Conservation (phyloP, 208 protist genomes). For the Acanthamoeba sp. region DNA sequence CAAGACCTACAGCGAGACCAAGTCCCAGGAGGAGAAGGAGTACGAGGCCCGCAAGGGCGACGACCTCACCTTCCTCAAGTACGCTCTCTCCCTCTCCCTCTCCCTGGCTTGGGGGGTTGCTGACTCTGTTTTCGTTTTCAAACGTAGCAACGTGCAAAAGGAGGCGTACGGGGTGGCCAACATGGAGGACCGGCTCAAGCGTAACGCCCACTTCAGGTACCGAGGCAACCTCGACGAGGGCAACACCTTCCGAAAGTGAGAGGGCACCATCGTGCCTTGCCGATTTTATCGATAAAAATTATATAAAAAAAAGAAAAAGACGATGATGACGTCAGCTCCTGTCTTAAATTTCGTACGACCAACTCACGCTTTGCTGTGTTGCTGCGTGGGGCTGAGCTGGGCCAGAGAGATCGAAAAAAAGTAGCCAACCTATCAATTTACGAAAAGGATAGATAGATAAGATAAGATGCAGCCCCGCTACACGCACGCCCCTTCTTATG, state of each 20-base stretch:
- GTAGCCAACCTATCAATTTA: not conserved
- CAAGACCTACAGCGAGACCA: conserved; percentile 7
- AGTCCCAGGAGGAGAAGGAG: conserved; percentile 1
- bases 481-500: conserved; percentile 17
- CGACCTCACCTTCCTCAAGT: conserved; percentile 35
- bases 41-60: conserved; percentile 21
- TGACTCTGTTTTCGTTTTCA: not conserved
- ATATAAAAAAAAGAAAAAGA: not conserved
- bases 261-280: not conserved
- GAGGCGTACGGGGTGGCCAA: not conserved
- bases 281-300: not conserved
- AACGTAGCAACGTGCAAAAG: conserved; percentile 19
- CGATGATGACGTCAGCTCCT: not conserved
- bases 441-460: not conserved
- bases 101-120: not conserved
- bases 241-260: conserved; percentile 36
- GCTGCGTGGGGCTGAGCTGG: not conserved
- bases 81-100: not conserved
- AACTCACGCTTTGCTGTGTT: conserved; percentile 36
- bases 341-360: not conserved
- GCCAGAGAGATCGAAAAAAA: not conserved
- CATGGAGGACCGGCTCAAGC: conserved; percentile 17
- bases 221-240: conserved; percentile 32
- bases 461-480: conserved; percentile 11
- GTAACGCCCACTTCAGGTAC: conserved; percentile 26